Evolutionary conservation across 345 rosid species (phyloP).

Genomic region (Cardamine chenopodiifolia): DNA sequence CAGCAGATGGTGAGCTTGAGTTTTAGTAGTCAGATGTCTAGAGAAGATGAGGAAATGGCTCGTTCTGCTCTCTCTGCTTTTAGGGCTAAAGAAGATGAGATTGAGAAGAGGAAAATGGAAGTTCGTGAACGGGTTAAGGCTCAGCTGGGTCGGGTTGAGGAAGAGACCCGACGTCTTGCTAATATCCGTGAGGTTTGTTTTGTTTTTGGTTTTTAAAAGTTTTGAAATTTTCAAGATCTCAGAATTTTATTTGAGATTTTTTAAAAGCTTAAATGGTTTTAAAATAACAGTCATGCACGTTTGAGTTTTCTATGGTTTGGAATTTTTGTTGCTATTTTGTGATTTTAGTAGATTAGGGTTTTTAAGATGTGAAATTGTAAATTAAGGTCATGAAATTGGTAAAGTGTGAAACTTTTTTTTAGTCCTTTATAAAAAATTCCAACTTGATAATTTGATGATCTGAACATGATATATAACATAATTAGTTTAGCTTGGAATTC

Average conservation of each 20-base stretch:
- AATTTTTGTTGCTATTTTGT: background rate
- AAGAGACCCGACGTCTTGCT: conserved; percentile 83
- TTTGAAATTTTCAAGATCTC: conserved; percentile 22
- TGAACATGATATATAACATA: background rate
- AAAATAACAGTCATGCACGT: conserved; percentile 23
- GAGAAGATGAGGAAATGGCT: conserved; percentile 94
- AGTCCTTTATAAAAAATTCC: background rate
- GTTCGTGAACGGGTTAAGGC: conserved; percentile 82
- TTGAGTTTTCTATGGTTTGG: background rate
- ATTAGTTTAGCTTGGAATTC: background rate
- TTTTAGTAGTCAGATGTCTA: conserved; percentile 83
- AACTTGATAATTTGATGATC: background rate
- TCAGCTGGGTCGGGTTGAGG: conserved; percentile 84
- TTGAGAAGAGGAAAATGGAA: conserved; percentile 84
- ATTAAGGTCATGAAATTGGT: background rate
- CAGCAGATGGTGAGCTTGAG: conserved; percentile 59
- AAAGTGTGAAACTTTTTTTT: background rate
- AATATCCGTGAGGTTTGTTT: conserved; percentile 73
- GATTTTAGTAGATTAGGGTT: conserved; percentile 22
- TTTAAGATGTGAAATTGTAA: conserved; percentile 23
- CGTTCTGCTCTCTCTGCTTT: conserved; percentile 87
- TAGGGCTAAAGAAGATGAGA: conserved; percentile 97
- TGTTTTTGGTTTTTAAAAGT: background rate
- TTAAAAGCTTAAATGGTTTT: background rate
- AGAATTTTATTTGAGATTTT: background rate